Evolutionary conservation across 805 yeast species (phyloP).

Genomic region (Kazachstania viticola): DNA sequence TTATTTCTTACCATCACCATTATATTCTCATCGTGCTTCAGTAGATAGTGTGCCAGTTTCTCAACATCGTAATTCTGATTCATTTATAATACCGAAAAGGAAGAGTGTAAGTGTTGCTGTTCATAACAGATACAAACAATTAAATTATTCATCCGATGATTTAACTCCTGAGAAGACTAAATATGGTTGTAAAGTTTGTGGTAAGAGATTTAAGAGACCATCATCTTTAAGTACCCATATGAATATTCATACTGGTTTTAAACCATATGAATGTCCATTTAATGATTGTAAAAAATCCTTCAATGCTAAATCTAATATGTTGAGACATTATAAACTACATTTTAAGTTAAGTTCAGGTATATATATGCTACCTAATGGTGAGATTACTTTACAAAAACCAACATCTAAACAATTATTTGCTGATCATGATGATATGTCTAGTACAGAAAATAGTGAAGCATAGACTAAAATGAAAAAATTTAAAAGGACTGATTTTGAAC

Average conservation of each 20-base stretch:
- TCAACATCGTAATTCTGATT: no score
- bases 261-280: conserved; percentile 58
- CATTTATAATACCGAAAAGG: no score
- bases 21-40: no score
- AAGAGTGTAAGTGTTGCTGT: no score
- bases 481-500: no score
- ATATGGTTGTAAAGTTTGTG: conserved; percentile 54
- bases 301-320: conserved; percentile 23
- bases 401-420: conserved; percentile 9
- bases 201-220: conserved; percentile 72
- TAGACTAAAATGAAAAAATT: neutral
- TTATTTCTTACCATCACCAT: no score
- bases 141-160: no score
- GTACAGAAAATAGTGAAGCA: neutral
- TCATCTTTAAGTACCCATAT: conserved; percentile 75
- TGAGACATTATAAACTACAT: conserved; percentile 22
- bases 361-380: conserved; percentile 12
- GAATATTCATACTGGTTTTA: conserved; percentile 79
- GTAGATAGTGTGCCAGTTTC: no score
- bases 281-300: conserved; percentile 59
- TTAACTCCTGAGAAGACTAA: neutral
- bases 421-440: no score
- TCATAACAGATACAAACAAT: no score
- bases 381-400: conserved; percentile 8
- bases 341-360: conserved; percentile 9